These are phyloP conservation scores for Vigna reflexopilosa DNA, from an alignment of 306 rosid species.

Conservation along the genomic window DNA sequence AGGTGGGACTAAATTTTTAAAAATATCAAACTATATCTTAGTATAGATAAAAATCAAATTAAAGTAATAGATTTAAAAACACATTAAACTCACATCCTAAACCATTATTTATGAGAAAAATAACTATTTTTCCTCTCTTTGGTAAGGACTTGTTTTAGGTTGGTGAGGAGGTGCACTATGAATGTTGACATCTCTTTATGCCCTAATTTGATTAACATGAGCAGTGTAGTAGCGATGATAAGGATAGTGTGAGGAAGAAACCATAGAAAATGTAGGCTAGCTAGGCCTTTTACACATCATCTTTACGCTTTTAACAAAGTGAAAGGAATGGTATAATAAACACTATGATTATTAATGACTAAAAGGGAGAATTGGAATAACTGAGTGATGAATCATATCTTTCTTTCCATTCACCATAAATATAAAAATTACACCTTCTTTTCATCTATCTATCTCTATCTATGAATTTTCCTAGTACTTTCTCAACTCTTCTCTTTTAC, in stretches of 20 bases:
- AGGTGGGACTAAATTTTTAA: too few relatives aligned
- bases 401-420: conserved; percentile 8
- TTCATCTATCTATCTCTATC: conserved; percentile 13
- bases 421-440: not conserved
- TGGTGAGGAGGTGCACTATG: not conserved
- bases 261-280: not conserved
- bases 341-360: not conserved
- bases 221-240: not conserved
- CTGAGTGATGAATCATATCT: conserved; percentile 22
- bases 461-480: conserved; percentile 43
- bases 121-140: too few relatives aligned
- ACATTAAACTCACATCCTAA: too few relatives aligned
- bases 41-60: not conserved
- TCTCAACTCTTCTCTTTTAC: conserved; percentile 33
- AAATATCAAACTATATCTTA: too few relatives aligned
- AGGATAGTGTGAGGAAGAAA: conserved; percentile 9
- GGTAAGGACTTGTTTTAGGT: not conserved
- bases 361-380: conserved; percentile 40
- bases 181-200: not conserved
- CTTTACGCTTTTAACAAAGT: conserved; percentile 36
- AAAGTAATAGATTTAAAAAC: not conserved
- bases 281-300: conserved; percentile 15
- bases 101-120: not conserved
- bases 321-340: conserved; percentile 29
- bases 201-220: not conserved